Base-by-base conservation (phyloP, 2,329 filamentous ascomycete species). In the Monilinia fructicola region DNA sequence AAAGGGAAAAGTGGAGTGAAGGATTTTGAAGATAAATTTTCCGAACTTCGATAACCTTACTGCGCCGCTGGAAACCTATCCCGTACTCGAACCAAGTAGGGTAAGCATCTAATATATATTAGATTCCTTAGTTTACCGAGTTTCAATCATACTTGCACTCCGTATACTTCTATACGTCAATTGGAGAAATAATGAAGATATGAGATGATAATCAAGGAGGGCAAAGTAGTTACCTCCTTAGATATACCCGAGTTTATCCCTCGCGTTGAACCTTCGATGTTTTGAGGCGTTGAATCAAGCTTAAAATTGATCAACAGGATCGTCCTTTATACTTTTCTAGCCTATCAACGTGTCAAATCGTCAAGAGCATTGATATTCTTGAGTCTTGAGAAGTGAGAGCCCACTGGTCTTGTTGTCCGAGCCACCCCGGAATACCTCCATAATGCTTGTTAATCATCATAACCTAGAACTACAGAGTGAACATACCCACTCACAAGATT, bases 281-380 rank as follows among this genome's bases (percentile, higher is more conserved):
- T 11, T 55, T 10, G 40, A 42, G 40, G 18, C 40, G 53, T 64
- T 48, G 10, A 65, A 65, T 58, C 62, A 65, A 65, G 52, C 62
- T 59, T 50, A 65, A 58, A 56, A 54, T 54, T 63, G 48, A 63
- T 63, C 59, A 38, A 46, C 53, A 35, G 16, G 42, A 56, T 46
- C 50, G 53, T 63, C 60, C 38, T 46, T 56, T n/a, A 58, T n/a
- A 46, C 21, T n/a, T 26, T 31, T 56, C 12, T 38, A 62, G 18
- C 12, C 14, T 60, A 50, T 50, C 28, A 50, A 61, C 23, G 2
- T 23, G 14, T 14, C 28, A 12, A 40, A 35, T 35, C 5, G 31
- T 35, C 31, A 62, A 42, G 4, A 5, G 26, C 53, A 48, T 31
- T 50, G 46, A 53, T 62, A 14, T 11, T 53, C 58, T 60, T 26